Evolutionary conservation across 805 yeast species (phyloP).

Genomic region (Metschnikowia cerradonensis): DNA sequence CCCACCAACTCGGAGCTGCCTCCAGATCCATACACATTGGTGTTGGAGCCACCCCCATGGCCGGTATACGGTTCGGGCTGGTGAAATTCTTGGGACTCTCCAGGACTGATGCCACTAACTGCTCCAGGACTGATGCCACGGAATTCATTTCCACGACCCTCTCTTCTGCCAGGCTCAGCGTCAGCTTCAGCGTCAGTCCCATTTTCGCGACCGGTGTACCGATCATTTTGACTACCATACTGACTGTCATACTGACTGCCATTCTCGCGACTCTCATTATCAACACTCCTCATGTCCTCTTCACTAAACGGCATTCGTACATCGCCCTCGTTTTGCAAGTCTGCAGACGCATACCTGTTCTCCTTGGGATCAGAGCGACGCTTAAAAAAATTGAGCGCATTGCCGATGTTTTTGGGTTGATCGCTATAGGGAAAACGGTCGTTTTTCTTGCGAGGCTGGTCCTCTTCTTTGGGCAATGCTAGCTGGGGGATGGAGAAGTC

Average conservation of each 20-base stretch:
- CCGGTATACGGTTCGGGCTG: no score
- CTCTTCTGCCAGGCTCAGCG: no score
- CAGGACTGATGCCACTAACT: no score
- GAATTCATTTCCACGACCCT: no score
- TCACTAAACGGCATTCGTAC: constrained; percentile 17
- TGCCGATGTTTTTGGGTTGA: constrained; percentile 24
- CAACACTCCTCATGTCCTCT: constrained; percentile 13
- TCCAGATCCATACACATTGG: not conserved
- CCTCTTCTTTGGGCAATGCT: constrained; percentile 7
- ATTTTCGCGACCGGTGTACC: not conserved
- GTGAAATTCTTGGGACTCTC: no score
- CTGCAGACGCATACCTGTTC: constrained; percentile 27
- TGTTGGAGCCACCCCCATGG: no score
- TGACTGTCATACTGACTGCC: not conserved
- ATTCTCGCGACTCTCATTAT: not conserved
- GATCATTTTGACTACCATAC: not conserved
- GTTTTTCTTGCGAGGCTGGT: not conserved
- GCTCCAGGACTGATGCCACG: no score
- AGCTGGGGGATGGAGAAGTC: constrained; percentile 6
- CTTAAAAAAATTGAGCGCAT: constrained; percentile 31
- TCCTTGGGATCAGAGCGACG: constrained; percentile 28
- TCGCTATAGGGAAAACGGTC: constrained; percentile 1
- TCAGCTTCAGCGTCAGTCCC: no score
- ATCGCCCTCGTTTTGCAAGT: constrained; percentile 25
- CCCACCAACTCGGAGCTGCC: not conserved